A percentile compares a stretch with the other conserved stretches of the same genome.
Evolutionary conservation across 768 basidiomycete species (phyloP).

Genomic region (Hirschioporus abietinus): DNA sequence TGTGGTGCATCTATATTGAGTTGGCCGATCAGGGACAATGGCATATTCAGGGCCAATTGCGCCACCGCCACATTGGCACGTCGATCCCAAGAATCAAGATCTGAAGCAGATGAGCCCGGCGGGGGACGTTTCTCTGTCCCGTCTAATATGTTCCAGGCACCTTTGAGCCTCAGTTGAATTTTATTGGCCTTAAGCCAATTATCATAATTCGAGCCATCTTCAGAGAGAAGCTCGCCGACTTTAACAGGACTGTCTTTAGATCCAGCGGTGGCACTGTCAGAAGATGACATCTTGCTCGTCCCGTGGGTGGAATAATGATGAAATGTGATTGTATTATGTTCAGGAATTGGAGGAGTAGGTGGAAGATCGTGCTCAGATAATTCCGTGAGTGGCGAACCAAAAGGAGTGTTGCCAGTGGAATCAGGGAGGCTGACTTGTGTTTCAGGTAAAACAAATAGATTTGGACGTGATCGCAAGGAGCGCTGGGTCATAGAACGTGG

Average conservation of each 20-base stretch:
- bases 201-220: not conserved
- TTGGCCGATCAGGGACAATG: not conserved
- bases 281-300: not conserved
- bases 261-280: not conserved
- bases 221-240: not conserved
- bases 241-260: not conserved
- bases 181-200: not conserved
- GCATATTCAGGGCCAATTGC: not conserved
- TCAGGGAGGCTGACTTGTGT: not conserved
- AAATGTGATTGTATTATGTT: not conserved
- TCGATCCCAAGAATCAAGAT: not conserved
- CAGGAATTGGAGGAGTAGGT: not conserved
- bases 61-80: not conserved
- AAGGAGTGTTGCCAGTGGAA: not conserved
- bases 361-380: not conserved
- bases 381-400: not conserved
- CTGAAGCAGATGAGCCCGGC: not conserved
- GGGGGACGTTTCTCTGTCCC: not conserved
- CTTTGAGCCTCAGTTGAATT: not conserved
- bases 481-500: too few relatives aligned
- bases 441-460: too few relatives aligned
- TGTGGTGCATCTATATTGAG: not conserved
- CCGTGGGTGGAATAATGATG: not conserved
- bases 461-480: too few relatives aligned
- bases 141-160: not conserved